Conservation (phyloP, 768 basidiomycete genomes). For the Leccinellum luteum region DNA sequence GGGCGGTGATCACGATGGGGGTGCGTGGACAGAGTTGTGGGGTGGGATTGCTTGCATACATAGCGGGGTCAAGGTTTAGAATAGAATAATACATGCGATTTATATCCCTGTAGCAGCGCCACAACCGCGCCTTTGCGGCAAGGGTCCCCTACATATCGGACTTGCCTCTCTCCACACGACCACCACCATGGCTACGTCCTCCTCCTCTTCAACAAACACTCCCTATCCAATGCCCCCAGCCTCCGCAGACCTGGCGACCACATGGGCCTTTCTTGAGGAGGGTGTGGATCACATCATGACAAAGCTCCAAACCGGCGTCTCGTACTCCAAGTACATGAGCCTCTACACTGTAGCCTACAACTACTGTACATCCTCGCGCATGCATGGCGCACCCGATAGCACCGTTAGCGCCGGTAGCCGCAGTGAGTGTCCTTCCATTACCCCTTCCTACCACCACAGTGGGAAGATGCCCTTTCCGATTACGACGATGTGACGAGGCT, state of each 20-base stretch:
- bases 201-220: slow-evolving; percentile 30
- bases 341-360: slow-evolving; percentile 95
- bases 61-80: slow-evolving; percentile 74
- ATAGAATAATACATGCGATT: neutral
- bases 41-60: slow-evolving; percentile 87
- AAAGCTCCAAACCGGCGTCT: slow-evolving; percentile 83
- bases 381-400: slow-evolving; percentile 51
- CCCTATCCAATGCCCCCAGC: slow-evolving; percentile 60
- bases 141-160: slow-evolving; percentile 14
- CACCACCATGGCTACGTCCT: slow-evolving; percentile 32
- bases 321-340: slow-evolving; percentile 85
- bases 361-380: slow-evolving; percentile 90
- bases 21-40: slow-evolving; percentile 85
- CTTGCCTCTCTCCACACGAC: slow-evolving; percentile 24
- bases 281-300: slow-evolving; percentile 91
- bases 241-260: slow-evolving; percentile 72
- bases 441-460: slow-evolving; percentile 11
- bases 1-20: slow-evolving; percentile 69
- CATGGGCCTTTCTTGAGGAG: slow-evolving; percentile 86
- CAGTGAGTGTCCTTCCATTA: slow-evolving; percentile 45
- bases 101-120: slow-evolving; percentile 18
- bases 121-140: slow-evolving; percentile 28
- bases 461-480: slow-evolving; percentile 25
- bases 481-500: slow-evolving; percentile 18
- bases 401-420: slow-evolving; percentile 40